Percentiles rank a stretch among this genome's conserved stretches.
Evolutionary conservation across 805 yeast genomes (phyloP).

Genomic region (Candida cerambycidarum): DNA sequence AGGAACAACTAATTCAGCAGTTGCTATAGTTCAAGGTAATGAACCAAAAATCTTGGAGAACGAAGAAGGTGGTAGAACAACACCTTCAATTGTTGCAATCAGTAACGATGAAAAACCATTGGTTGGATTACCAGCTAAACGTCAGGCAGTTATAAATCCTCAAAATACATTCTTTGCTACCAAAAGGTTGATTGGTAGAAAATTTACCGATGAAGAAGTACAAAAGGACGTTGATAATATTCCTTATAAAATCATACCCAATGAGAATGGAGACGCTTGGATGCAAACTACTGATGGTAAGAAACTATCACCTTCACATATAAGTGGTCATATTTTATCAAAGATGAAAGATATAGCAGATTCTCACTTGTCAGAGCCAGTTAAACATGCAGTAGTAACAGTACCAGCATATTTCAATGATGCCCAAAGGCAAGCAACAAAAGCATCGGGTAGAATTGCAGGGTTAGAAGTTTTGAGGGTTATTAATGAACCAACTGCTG

Average conservation of each 20-base stretch:
- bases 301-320: conserved; percentile 64
- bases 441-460: conserved; percentile 72
- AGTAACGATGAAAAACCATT: conserved; percentile 40
- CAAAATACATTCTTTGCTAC: conserved; percentile 81
- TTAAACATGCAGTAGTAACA: conserved; percentile 75
- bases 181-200: conserved; percentile 75
- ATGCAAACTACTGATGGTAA: conserved; percentile 48
- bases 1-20: conserved; percentile 87
- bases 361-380: conserved; percentile 43
- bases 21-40: conserved; percentile 68
- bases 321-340: conserved; percentile 62
- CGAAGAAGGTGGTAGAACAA: conserved; percentile 76
- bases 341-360: conserved; percentile 70
- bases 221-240: conserved; percentile 62
- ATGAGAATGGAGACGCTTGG: conserved; percentile 70
- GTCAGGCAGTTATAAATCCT: conserved; percentile 76
- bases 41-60: conserved; percentile 68
- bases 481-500: conserved; percentile 83
- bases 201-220: conserved; percentile 65
- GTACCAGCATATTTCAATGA: conserved; percentile 86
- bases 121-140: conserved; percentile 68
- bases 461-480: conserved; percentile 75
- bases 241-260: conserved; percentile 62
- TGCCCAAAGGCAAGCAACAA: conserved; percentile 78
- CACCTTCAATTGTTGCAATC: conserved; percentile 77